A percentile compares a stretch with the other conserved stretches of the same genome.
phyloP scores from a whole-genome alignment of 768 basidiomycete species.

The Boletus reticulatus region DNA sequence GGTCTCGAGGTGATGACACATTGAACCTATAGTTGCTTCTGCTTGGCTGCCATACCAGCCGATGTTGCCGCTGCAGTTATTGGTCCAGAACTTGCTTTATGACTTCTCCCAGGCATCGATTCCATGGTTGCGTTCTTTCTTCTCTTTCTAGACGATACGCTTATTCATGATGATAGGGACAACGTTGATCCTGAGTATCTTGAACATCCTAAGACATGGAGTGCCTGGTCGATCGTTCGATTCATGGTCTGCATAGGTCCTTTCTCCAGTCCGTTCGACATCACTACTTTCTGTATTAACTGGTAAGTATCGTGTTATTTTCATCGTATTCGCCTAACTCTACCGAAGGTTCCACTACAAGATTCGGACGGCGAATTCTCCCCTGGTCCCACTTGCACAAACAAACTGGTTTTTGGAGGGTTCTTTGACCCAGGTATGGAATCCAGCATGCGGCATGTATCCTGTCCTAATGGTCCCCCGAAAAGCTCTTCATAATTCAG shows the following conservation, averaged over 20 bases:
- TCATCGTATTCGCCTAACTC: background rate
- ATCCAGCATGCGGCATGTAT: background rate
- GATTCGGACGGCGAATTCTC: constrained; percentile 27
- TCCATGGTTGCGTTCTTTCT: constrained; percentile 26
- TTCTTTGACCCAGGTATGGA: constrained; percentile 34
- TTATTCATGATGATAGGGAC: constrained; percentile 25
- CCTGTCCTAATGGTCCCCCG: background rate
- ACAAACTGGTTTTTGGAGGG: constrained; percentile 38
- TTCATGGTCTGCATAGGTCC: constrained; percentile 38
- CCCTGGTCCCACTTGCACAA: constrained; percentile 32
- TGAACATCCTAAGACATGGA: constrained; percentile 29
- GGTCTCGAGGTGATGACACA: background rate
- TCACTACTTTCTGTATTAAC: constrained; percentile 31
- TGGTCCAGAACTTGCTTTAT: constrained; percentile 34
- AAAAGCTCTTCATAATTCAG: constrained; percentile 32
- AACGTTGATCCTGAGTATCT: constrained; percentile 39
- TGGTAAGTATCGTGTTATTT: constrained; percentile 19
- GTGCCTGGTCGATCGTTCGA: constrained; percentile 33
- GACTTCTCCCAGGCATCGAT: constrained; percentile 38
- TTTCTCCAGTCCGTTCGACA: constrained; percentile 37
- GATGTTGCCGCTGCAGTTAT: constrained; percentile 33
- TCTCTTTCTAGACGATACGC: background rate
- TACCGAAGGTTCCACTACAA: constrained; percentile 29
- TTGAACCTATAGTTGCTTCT: constrained; percentile 28
- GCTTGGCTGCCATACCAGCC: constrained; percentile 39